Percentiles rank a stretch among this genome's conserved stretches.
Evolutionary conservation across 345 rosid species (phyloP).

Genomic region (Kandelia obovata): DNA sequence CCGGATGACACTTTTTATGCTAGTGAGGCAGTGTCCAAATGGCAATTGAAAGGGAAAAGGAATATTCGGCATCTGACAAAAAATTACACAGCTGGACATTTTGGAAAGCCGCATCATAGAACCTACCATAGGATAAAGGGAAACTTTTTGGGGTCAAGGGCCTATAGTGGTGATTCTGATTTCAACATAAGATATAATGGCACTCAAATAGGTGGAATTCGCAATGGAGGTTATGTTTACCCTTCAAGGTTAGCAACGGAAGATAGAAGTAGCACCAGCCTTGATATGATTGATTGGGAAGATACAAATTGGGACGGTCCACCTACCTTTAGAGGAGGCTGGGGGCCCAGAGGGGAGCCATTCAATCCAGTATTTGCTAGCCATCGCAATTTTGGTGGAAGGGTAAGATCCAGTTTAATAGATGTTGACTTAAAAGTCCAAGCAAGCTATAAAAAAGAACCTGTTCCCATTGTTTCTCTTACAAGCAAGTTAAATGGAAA

Average conservation of each 20-base stretch:
- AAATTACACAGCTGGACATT: conserved; percentile 37
- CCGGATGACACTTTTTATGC: conserved; percentile 41
- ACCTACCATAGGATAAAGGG: conserved; percentile 41
- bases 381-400: conserved; percentile 42
- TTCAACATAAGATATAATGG: conserved; percentile 39
- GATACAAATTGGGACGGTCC: conserved; percentile 51
- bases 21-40: conserved; percentile 72
- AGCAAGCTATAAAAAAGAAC: conserved; percentile 70
- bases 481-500: conserved; percentile 76
- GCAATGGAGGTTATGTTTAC: conserved; percentile 32
- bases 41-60: conserved; percentile 93
- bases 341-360: conserved; percentile 39
- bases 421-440: conserved; percentile 91
- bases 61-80: conserved; percentile 64
- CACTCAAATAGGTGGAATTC: conserved; percentile 33
- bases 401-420: conserved; percentile 42
- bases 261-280: conserved; percentile 38
- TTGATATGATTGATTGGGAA: conserved; percentile 45
- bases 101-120: conserved; percentile 36
- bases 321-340: conserved; percentile 31
- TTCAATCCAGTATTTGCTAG: conserved; percentile 40
- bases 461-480: conserved; percentile 81
- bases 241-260: conserved; percentile 38
- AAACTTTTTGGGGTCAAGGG: conserved; percentile 39
- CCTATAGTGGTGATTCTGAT: conserved; percentile 45